A percentile compares a stretch with the other conserved stretches of the same genome.
Conservation (phyloP, 805 yeast genomes). For the Yarrowia sp. region DNA sequence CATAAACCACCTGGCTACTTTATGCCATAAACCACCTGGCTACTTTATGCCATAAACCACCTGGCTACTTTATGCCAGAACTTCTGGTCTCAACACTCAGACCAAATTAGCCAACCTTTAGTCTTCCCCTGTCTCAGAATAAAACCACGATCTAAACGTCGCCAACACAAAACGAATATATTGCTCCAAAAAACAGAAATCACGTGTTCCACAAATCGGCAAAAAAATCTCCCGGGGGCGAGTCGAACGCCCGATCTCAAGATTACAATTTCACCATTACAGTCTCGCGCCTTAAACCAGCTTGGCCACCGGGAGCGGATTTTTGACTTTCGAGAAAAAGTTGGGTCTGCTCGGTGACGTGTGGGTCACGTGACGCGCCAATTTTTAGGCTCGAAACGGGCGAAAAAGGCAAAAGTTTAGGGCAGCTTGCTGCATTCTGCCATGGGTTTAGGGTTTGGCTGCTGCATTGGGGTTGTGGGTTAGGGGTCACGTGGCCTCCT, state of each 20-base stretch:
- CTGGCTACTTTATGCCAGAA: too few relatives aligned
- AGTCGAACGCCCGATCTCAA: slow-evolving; percentile 40
- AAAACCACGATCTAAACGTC: too few relatives aligned
- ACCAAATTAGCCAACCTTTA: too few relatives aligned
- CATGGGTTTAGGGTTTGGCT: not conserved
- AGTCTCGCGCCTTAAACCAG: slow-evolving; percentile 40
- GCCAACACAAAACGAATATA: too few relatives aligned
- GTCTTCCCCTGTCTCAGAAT: too few relatives aligned
- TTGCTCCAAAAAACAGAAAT: too few relatives aligned
- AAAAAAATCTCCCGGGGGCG: slow-evolving; percentile 38
- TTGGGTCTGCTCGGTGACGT: not conserved
- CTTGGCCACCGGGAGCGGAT: slow-evolving; percentile 38
- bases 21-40: too few relatives aligned
- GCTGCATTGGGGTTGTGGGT: slow-evolving; percentile 8
- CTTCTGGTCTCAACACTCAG: too few relatives aligned
- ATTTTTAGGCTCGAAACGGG: not conserved
- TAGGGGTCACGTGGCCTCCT: not conserved
- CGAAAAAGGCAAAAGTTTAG: not conserved
- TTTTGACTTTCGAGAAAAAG: slow-evolving; percentile 4
- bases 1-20: too few relatives aligned
- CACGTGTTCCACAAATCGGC: too few relatives aligned
- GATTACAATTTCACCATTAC: slow-evolving; percentile 37
- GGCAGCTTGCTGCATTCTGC: slow-evolving; percentile 4
- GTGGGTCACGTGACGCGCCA: not conserved
- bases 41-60: too few relatives aligned